Base-by-base conservation (phyloP, 192 early-diverging fungal species). In the Martensiomyces pterosporus region DNA sequence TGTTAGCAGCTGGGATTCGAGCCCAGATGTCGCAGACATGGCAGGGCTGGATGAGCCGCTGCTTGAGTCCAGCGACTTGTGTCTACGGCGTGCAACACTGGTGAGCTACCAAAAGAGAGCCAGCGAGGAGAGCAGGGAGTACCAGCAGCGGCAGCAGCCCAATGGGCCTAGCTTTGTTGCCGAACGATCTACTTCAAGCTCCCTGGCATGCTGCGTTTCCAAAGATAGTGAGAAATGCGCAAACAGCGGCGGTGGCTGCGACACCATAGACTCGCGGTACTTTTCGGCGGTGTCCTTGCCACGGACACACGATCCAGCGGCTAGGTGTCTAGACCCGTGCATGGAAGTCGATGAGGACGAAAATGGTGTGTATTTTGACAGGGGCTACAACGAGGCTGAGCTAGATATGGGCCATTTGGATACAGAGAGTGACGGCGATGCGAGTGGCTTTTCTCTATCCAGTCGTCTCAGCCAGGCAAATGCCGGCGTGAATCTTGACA, bases 401-500 rank as follows among this genome's bases (percentile, higher is more conserved):
- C n/a, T n/a, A n/a, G n/a, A n/a, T n/a, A n/a, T n/a, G n/a, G n/a
- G n/a, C 22, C 56, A 60, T 29, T 44, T 72, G 40, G 61, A 64
- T 8, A 56, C 49, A 50, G 67, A 69, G 33, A 64, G 53, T 39
- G 67, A 72, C 25, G 49, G 41, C 23, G 60, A 48, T 13, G 51
- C 43, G 24, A 18, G 10, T 16, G 33, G 44, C 29, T 25, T 35
- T 23, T 39, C 40, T 7, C 13, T 14, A 34, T 0, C 34, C 17
- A 7, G 25, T 24, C 0, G 15, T 9, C 25, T 13, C 14, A 1
- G 32, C 15, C 2, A 47, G 38, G n/a, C 54, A 46, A 56, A 64
- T 40, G 43, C 57, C 60, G 64, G 68, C n/a, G 49, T 51, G 27
- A 60, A 64, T 16, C 48, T 64, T 24, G 62, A 60, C 35, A 64